Evolutionary conservation across 1,284 basidiomycete species (phyloP).

Genomic region (Stygiomarasmius scandens): DNA sequence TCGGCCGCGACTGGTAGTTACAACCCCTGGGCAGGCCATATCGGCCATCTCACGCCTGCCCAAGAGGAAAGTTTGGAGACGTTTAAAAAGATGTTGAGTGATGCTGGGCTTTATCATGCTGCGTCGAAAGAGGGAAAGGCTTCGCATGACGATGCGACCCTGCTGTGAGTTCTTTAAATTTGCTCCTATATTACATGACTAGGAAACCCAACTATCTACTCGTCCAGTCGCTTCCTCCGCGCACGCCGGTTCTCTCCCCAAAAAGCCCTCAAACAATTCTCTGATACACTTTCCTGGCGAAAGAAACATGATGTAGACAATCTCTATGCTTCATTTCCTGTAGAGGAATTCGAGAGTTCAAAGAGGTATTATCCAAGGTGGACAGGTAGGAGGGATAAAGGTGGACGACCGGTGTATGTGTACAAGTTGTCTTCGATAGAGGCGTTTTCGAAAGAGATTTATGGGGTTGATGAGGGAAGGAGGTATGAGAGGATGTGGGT

Average conservation of each 20-base stretch:
- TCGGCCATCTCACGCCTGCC: conserved; percentile 50
- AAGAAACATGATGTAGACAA: conserved; percentile 58
- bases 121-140: conserved; percentile 32
- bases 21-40: conserved; percentile 48
- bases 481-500: conserved; percentile 74
- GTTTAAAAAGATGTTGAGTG: conserved; percentile 56
- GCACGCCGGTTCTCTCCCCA: conserved; percentile 65
- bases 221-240: conserved; percentile 65
- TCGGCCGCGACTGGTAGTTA: too few species aligned
- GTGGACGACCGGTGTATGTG: conserved; percentile 73
- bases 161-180: conserved; percentile 53
- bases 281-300: conserved; percentile 66
- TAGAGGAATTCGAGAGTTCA: conserved; percentile 59
- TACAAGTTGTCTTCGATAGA: conserved; percentile 65
- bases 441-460: conserved; percentile 60
- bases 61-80: conserved; percentile 50
- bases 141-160: conserved; percentile 66
- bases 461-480: conserved; percentile 51
- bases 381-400: conserved; percentile 78
- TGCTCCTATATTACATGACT: background rate
- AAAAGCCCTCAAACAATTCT: conserved; percentile 73
- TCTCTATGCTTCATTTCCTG: conserved; percentile 61
- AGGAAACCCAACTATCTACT: background rate
- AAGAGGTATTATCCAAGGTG: conserved; percentile 75
- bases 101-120: conserved; percentile 51